A percentile compares a stretch with the other conserved stretches of the same genome.
These are phyloP conservation scores for Aspergillus pseudoglaucus DNA, from an alignment of 2,329 filamentous ascomycete genomes.

Conservation along the genomic window DNA sequence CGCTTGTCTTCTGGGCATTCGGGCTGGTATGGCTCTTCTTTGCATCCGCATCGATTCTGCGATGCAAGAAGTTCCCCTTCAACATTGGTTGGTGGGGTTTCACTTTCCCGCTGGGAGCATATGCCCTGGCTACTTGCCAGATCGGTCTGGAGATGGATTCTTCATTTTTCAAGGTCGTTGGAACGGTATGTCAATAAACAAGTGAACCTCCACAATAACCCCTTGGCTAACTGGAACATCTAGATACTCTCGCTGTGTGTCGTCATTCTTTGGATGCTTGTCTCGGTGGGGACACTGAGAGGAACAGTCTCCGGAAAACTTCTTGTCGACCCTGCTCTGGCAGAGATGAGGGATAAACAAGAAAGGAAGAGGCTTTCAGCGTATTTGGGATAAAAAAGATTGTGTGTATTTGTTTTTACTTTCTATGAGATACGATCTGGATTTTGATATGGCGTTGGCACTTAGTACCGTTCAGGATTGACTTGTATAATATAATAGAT, in stretches of 20 bases:
- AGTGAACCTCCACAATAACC: neutral
- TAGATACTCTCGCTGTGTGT: constrained; percentile 45
- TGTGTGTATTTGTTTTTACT: neutral
- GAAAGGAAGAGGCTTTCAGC: neutral
- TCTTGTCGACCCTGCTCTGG: constrained; percentile 49
- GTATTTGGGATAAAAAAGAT: neutral
- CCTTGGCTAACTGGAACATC: neutral
- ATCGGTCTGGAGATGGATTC: constrained; percentile 47
- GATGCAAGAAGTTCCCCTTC: constrained; percentile 44
- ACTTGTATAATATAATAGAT: no score
- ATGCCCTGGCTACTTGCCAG: constrained; percentile 37
- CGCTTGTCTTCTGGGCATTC: constrained; percentile 31
- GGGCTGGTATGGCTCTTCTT: constrained; percentile 31
- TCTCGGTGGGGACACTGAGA: constrained; percentile 41
- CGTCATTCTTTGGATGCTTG: constrained; percentile 48
- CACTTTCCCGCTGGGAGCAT: constrained; percentile 53
- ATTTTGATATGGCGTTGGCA: neutral
- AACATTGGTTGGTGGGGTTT: constrained; percentile 59
- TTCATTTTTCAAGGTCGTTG: constrained; percentile 50
- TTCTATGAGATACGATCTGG: neutral
- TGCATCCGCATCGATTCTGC: constrained; percentile 24
- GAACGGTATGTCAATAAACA: constrained; percentile 35
- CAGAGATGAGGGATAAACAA: constrained; percentile 18
- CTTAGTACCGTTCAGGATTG: neutral
- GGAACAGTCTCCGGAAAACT: constrained; percentile 42